A percentile compares a stretch with the other conserved stretches of the same genome.
Evolutionary conservation across 495 filamentous ascomycete species (phyloP).

Genomic region (Immersiella caudata): DNA sequence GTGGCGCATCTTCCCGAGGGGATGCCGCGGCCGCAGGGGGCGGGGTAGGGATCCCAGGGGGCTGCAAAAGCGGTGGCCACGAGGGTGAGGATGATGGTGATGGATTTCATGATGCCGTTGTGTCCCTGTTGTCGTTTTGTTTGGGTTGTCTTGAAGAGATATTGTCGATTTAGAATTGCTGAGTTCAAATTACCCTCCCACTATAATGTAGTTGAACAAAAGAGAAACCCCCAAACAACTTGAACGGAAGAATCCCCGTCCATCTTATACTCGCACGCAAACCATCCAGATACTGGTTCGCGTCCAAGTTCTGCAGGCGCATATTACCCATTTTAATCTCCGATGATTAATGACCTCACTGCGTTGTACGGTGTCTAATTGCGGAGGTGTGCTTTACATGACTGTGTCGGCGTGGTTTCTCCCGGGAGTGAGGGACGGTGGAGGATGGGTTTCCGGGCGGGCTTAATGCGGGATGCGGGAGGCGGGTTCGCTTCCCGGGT

Average conservation of each 20-base stretch:
- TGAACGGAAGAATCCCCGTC: too few relatives aligned
- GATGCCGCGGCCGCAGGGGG: conserved; percentile 6
- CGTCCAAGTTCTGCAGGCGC: background rate
- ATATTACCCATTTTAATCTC: background rate
- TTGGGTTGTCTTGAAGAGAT: background rate
- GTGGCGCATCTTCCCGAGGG: conserved; percentile 15
- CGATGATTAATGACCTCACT: conserved; percentile 6
- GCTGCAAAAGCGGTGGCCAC: background rate
- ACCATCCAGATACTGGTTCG: background rate
- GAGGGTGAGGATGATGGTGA: conserved; percentile 3
- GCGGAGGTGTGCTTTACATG: background rate
- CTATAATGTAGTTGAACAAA: too few relatives aligned
- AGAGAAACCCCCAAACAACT: too few relatives aligned
- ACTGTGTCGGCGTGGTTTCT: background rate
- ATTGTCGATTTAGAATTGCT: too few relatives aligned
- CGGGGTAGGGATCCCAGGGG: conserved; percentile 14
- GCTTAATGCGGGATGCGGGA: too few relatives aligned
- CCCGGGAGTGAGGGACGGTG: background rate
- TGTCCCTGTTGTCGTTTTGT: background rate
- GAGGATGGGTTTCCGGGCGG: background rate
- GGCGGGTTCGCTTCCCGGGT: background rate
- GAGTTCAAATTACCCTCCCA: too few relatives aligned
- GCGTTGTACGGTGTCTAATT: background rate
- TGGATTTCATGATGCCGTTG: background rate
- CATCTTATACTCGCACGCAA: background rate